Conservation (phyloP, 305 asterid species). For the Plantago coronopus region DNA sequence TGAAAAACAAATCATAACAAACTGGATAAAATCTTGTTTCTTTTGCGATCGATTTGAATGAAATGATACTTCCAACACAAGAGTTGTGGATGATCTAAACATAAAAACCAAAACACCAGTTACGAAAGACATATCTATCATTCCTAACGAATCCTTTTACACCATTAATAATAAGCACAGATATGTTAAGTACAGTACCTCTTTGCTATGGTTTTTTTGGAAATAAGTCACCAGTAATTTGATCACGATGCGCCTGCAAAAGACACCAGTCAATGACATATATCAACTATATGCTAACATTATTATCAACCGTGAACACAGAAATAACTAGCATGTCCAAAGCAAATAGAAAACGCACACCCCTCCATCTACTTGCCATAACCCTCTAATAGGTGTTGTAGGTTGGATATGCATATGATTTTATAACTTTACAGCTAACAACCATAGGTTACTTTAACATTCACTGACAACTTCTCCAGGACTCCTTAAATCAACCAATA, state of each 20-base stretch:
- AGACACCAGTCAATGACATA: slow-evolving; percentile 14
- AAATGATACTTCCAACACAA: slow-evolving; percentile 5
- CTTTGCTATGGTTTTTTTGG: slow-evolving; percentile 93
- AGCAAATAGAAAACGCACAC: no score
- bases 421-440: no score
- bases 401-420: no score
- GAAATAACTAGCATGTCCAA: no score
- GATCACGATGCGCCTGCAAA: slow-evolving; percentile 89
- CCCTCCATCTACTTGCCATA: no score
- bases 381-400: no score
- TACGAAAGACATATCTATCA: not conserved
- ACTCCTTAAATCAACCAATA: no score
- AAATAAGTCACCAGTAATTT: slow-evolving; percentile 89
- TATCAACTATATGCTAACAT: no score
- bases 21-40: not conserved
- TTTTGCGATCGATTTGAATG: not conserved
- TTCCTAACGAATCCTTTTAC: slow-evolving; percentile 15
- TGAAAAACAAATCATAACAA: slow-evolving; percentile 24
- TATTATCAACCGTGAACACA: no score
- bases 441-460: no score
- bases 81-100: not conserved
- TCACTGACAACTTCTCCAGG: no score
- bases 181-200: slow-evolving; percentile 42
- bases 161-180: not conserved
- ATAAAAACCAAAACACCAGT: not conserved